A percentile compares a stretch with the other conserved stretches of the same genome.
Evolutionary conservation across 192 early-diverging fungal genomes (phyloP).

Genomic region (Backusella tarrabulga): DNA sequence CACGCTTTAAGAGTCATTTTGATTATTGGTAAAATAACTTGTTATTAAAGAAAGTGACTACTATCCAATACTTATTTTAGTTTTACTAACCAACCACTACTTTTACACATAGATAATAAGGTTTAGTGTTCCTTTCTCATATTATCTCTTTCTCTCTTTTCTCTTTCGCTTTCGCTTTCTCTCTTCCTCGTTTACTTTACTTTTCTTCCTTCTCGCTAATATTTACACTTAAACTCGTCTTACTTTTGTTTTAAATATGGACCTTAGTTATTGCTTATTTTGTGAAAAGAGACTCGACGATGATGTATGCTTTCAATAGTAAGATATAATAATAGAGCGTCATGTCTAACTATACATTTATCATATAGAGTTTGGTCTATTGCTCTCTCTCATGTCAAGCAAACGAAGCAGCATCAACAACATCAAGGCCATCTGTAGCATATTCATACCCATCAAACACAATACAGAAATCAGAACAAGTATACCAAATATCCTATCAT

Average conservation of each 20-base stretch:
- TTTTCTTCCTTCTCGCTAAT: neutral
- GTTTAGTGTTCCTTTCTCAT: neutral
- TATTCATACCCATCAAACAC: neutral
- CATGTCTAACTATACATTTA: neutral
- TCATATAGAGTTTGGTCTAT: neutral
- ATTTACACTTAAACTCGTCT: neutral
- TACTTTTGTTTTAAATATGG: slow-evolving; percentile 1
- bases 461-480: neutral
- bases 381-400: slow-evolving; percentile 9
- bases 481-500: slow-evolving; percentile 16
- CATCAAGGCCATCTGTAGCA: neutral
- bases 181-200: neutral
- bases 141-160: neutral
- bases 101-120: neutral
- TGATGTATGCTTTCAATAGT: neutral
- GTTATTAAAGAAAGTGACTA: neutral
- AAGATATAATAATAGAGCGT: neutral
- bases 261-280: neutral
- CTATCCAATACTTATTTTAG: neutral
- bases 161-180: neutral
- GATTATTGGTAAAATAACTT: neutral
- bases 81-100: neutral
- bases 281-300: slow-evolving; percentile 9
- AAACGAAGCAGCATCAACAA: slow-evolving; percentile 9
- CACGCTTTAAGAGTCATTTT: slow-evolving; percentile 3